Evolutionary conservation across 805 yeast genomes (phyloP), one percentile per base, ranked within the genome.

Genomic region (Novakomyces olei): DNA sequence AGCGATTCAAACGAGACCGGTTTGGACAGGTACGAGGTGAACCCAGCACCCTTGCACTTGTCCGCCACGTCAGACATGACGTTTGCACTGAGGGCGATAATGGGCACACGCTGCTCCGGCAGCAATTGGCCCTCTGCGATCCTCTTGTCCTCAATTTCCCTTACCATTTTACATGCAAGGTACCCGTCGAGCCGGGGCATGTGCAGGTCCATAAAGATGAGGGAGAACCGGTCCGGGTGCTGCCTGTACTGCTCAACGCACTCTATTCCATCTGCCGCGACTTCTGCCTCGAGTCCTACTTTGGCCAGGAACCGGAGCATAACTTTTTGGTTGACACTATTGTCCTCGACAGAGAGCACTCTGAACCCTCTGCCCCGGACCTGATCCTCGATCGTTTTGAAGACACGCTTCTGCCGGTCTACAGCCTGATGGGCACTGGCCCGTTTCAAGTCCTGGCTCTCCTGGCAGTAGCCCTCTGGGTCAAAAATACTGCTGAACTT

Each of bases 291-390:
- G 7, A 50, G 35, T 3, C 54, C 54, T 5, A 50, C 45, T 27
- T 45, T 42, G 25, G 37, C 37, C 23, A 50, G 33, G 34, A 48
- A 50, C 36, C 41, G 41, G 25, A 64, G 68, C 41, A 80, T 76
- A 15, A 81, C 94, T 54, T 80, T 91, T 50, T 80, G 93, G 45
- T 81, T 81, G 6, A 81, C 92, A 39, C 65, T 57, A 44, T 81
- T 81, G 45, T 81, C 94, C 47, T 81, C 95, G 1, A 92, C 94
- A n/a, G 81, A 77, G 33, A 81, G 54, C 15, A 81, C 67, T 35
- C 43, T 40, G 22, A 35, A 39, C 16, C 35, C 28, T n/a, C 29
- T 30, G 5, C 32, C 41, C 5, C 14, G 30, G 19, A 39, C 29
- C 9, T 32, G 32, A 6, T 33, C 37, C 26, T 33, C 35, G 19